Conservation (phyloP, 208 protist species). For the Phytomonas francai region DNA sequence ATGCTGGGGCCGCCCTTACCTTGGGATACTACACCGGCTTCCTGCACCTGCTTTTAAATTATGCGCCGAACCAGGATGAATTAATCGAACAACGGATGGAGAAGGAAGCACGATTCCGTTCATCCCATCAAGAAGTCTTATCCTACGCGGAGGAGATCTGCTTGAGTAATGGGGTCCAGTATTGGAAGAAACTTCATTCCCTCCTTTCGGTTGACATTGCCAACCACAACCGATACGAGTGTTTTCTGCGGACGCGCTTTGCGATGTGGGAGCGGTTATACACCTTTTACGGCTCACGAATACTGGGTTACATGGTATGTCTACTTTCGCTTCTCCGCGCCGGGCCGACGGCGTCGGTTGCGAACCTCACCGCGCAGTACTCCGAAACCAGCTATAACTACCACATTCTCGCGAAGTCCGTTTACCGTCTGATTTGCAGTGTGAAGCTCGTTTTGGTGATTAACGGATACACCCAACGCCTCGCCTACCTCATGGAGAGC, state of each 20-base stretch:
- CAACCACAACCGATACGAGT: slow-evolving; percentile 32
- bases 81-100: slow-evolving; percentile 35
- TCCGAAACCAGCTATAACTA: slow-evolving; percentile 28
- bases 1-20: slow-evolving; percentile 16
- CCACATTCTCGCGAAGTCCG: slow-evolving; percentile 30
- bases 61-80: slow-evolving; percentile 36
- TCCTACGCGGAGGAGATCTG: slow-evolving; percentile 54
- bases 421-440: slow-evolving; percentile 39
- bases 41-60: slow-evolving; percentile 14
- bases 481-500: slow-evolving; percentile 34
- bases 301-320: slow-evolving; percentile 39
- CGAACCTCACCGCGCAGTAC: slow-evolving; percentile 5
- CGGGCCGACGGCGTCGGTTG: slow-evolving; percentile 1
- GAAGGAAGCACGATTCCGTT: slow-evolving; percentile 36
- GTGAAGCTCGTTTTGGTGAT: slow-evolving; percentile 32
- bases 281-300: slow-evolving; percentile 45
- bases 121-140: slow-evolving; percentile 38
- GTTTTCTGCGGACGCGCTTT: slow-evolving; percentile 46
- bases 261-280: slow-evolving; percentile 40
- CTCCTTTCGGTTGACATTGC: slow-evolving; percentile 12
- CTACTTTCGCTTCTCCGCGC: slow-evolving; percentile 21
- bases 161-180: slow-evolving; percentile 31
- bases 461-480: slow-evolving; percentile 44
- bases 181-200: slow-evolving; percentile 30
- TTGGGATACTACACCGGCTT: slow-evolving; percentile 43